phyloP scores from a whole-genome alignment of 2,329 filamentous ascomycete genomes.

The Diplodia intermedia region DNA sequence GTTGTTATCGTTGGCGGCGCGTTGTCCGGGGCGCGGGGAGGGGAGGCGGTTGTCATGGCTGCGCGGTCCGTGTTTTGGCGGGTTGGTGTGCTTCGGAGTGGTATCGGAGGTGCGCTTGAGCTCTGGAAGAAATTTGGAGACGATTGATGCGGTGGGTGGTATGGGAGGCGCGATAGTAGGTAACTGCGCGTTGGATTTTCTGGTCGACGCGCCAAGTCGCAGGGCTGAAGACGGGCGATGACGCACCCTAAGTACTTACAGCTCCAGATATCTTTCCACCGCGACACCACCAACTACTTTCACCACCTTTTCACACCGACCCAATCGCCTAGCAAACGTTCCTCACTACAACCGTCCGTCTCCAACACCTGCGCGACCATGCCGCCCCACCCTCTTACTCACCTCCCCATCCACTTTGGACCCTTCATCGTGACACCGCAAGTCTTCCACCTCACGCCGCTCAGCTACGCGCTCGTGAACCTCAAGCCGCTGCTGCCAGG shows the following conservation, averaged over 20 bases:
- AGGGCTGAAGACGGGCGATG: constrained; percentile 7
- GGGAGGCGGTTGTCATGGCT: neutral
- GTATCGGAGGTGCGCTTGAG: constrained; percentile 5
- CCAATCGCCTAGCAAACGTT: neutral
- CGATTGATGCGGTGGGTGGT: neutral
- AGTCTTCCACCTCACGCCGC: constrained; percentile 84
- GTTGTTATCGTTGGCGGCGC: constrained; percentile 40
- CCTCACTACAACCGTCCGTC: constrained; percentile 33
- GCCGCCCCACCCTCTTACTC: constrained; percentile 27
- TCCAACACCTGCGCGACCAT: constrained; percentile 38
- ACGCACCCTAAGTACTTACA: neutral
- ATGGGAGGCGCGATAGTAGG: neutral
- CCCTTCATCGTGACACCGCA: constrained; percentile 78
- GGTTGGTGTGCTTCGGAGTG: neutral
- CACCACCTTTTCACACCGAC: neutral
- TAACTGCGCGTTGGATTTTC: neutral
- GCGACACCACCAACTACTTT: neutral
- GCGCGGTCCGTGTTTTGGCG: neutral
- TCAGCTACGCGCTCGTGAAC: constrained; percentile 90
- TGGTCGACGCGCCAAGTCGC: constrained; percentile 13
- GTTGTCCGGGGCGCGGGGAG: neutral
- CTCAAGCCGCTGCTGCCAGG: constrained; percentile 92
- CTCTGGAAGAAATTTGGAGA: neutral
- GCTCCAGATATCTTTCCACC: neutral
- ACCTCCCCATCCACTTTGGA: constrained; percentile 69